phyloP scores from a whole-genome alignment of 179 eudicot species.

The Nepenthes alata region DNA sequence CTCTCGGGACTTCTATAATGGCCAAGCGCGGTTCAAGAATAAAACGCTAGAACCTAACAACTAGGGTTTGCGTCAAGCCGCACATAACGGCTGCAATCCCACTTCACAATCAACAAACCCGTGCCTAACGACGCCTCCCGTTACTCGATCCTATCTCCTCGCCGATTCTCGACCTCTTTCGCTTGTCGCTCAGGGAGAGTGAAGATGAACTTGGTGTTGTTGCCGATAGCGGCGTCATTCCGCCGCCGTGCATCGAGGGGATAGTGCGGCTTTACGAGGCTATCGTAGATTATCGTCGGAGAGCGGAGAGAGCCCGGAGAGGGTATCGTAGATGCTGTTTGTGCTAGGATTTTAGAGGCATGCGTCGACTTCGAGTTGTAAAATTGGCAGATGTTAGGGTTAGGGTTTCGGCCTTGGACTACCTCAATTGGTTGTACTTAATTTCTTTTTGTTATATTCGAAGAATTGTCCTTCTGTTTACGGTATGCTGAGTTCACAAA shows the following conservation, averaged over 20 bases:
- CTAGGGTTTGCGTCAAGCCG: too few relatives aligned
- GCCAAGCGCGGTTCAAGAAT: neutral
- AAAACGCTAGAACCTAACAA: too few relatives aligned
- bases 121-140: conserved; percentile 14
- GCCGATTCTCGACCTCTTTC: conserved; percentile 64
- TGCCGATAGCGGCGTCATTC: neutral
- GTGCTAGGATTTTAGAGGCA: neutral
- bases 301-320: too few relatives aligned
- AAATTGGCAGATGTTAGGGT: conserved; percentile 4
- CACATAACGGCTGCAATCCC: too few relatives aligned
- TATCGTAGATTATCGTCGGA: too few relatives aligned
- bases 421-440: neutral
- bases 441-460: neutral
- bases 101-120: too few relatives aligned
- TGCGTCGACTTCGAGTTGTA: neutral
- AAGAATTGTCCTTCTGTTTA: neutral
- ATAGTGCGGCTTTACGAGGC: too few relatives aligned
- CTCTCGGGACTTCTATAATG: conserved; percentile 11
- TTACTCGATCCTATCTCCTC: conserved; percentile 22
- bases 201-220: conserved; percentile 34
- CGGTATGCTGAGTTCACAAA: neutral
- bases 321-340: too few relatives aligned
- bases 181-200: conserved; percentile 37
- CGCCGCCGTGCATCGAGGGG: too few relatives aligned
- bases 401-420: conserved; percentile 15